Conservation (phyloP, 2,329 filamentous ascomycete species). For the Xylariomycetidae sp. region DNA sequence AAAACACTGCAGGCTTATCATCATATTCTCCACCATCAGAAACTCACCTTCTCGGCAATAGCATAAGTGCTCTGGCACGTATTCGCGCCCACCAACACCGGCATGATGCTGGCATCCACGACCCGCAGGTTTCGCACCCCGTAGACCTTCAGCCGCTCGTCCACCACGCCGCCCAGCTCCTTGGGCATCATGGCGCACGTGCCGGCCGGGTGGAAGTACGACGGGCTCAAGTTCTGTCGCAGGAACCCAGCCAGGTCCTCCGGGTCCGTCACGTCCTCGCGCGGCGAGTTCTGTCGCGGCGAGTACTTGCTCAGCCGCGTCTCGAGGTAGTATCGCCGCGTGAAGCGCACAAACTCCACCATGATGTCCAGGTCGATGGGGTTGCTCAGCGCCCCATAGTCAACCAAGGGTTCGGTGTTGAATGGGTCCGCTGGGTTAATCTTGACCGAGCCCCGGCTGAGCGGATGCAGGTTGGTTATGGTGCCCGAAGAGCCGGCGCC, state of each 20-base stretch:
- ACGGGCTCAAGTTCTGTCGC: constrained; percentile 15
- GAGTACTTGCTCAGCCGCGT: constrained; percentile 29
- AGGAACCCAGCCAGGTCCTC: constrained; percentile 26
- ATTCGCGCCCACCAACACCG: constrained; percentile 39
- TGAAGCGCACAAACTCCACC: constrained; percentile 33
- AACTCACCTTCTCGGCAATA: constrained; percentile 40
- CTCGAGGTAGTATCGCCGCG: constrained; percentile 30
- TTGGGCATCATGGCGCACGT: constrained; percentile 41
- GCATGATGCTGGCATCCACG: constrained; percentile 43
- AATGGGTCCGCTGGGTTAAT: constrained; percentile 34
- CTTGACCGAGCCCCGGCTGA: constrained; percentile 33
- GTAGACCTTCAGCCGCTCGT: constrained; percentile 38
- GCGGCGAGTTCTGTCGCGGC: constrained; percentile 29
- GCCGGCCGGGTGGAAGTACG: constrained; percentile 36
- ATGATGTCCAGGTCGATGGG: constrained; percentile 33
- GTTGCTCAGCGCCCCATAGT: constrained; percentile 34
- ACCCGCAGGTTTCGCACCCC: constrained; percentile 41
- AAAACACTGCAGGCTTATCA: neutral
- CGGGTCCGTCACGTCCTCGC: constrained; percentile 24
- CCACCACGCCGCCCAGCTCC: constrained; percentile 40
- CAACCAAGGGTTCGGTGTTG: constrained; percentile 30
- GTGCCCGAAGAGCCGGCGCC: constrained; percentile 18
- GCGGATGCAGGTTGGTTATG: constrained; percentile 25
- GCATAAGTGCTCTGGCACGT: constrained; percentile 48
- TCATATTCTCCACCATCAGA: neutral